Conservation (phyloP, 163 green algal species). For the Scenedesmus sp. region DNA sequence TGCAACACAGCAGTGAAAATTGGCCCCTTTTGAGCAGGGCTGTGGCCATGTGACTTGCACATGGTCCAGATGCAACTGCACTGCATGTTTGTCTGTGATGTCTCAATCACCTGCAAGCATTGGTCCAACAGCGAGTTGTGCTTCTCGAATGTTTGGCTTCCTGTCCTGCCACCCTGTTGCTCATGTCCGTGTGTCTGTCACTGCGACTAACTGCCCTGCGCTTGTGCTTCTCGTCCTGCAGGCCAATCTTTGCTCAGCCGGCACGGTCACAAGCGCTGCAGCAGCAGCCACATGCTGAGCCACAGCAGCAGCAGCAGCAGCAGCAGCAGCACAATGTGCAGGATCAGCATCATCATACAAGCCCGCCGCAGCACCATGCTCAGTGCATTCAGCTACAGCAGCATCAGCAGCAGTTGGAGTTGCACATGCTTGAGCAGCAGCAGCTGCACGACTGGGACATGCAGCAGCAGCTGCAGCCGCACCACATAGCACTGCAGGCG, state of each 20-base stretch:
- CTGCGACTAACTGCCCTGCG: neutral
- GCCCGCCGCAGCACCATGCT: neutral
- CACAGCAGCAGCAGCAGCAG: slow-evolving; percentile 15
- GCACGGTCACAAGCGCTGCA: neutral
- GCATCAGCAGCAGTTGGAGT: slow-evolving; percentile 17
- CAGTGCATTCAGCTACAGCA: neutral
- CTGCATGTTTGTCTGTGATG: neutral
- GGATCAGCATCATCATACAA: neutral
- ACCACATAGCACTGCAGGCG: neutral
- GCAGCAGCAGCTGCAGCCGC: neutral
- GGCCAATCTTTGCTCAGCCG: neutral
- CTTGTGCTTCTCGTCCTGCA: neutral
- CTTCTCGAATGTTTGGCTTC: neutral
- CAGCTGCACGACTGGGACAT: neutral
- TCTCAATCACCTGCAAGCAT: no score
- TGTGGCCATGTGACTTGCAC: neutral
- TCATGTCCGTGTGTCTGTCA: neutral
- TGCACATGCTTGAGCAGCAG: neutral
- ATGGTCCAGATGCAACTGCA: neutral
- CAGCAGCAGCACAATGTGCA: slow-evolving; percentile 9
- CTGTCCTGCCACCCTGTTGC: neutral
- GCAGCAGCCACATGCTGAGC: neutral
- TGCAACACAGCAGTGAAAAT: neutral
- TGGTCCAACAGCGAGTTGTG: neutral
- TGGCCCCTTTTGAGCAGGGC: neutral